Evolutionary conservation across 2,329 filamentous ascomycete species (phyloP).

Genomic region (Ophiocordyceps unilateralis): DNA sequence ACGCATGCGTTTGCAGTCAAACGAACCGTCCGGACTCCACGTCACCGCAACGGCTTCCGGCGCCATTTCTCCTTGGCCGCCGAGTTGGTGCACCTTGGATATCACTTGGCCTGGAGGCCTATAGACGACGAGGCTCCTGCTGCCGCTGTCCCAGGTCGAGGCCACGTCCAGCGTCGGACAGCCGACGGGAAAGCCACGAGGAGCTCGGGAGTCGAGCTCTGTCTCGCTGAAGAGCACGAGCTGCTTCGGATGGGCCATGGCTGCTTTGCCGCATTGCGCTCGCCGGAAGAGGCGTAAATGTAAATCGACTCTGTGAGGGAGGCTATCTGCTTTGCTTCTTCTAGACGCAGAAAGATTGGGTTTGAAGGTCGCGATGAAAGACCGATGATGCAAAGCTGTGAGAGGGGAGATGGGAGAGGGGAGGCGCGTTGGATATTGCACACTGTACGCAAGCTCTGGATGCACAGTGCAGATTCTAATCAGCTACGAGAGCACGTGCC

Average conservation of each 20-base stretch:
- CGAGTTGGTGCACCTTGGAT: slow-evolving; percentile 30
- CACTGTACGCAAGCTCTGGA: too few relatives aligned
- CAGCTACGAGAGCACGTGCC: too few relatives aligned
- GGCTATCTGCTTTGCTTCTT: too few relatives aligned
- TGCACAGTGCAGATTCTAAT: too few relatives aligned
- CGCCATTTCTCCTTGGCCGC: slow-evolving; percentile 20
- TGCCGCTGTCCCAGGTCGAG: slow-evolving; percentile 49
- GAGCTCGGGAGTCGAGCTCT: slow-evolving; percentile 35
- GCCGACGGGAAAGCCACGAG: slow-evolving; percentile 46
- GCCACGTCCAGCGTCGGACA: slow-evolving; percentile 76
- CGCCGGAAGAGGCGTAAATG: background rate
- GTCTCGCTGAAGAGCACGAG: slow-evolving; percentile 38
- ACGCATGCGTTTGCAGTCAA: background rate
- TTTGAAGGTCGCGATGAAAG: background rate
- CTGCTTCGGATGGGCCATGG: slow-evolving; percentile 13
- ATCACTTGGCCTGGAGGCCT: slow-evolving; percentile 58
- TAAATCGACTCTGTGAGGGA: background rate
- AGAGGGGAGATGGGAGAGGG: too few relatives aligned
- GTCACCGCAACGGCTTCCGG: slow-evolving; percentile 30
- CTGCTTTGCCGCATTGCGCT: background rate
- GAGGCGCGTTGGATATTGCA: too few relatives aligned
- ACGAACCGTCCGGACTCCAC: slow-evolving; percentile 53
- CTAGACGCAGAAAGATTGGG: too few relatives aligned
- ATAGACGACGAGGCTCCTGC: slow-evolving; percentile 57
- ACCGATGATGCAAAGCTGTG: too few relatives aligned